A percentile compares a stretch with the other conserved stretches of the same genome.
Conservation (phyloP, 2,329 filamentous ascomycete genomes). For the Mycogone perniciosa region DNA sequence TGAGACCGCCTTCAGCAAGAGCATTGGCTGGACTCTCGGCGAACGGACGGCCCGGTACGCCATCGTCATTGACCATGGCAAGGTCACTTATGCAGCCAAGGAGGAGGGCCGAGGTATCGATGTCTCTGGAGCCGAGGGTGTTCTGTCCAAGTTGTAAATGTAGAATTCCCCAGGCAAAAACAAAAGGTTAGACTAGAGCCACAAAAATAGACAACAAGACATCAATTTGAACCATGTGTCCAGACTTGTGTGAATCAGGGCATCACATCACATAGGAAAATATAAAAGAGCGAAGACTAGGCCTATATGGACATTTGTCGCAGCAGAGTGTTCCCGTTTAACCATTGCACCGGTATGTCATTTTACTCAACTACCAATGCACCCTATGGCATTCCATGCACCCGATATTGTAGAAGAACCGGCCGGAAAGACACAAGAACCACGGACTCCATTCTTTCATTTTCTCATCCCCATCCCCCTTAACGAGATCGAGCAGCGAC, state of each 20-base stretch:
- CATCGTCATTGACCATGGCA: constrained; percentile 76
- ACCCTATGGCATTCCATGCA: constrained; percentile 37
- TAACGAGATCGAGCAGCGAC: constrained; percentile 78
- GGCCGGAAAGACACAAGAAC: constrained; percentile 39
- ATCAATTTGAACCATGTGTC: background rate
- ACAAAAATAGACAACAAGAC: background rate
- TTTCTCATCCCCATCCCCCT: constrained; percentile 18
- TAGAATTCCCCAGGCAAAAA: background rate
- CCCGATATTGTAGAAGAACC: constrained; percentile 37
- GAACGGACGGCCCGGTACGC: constrained; percentile 75
- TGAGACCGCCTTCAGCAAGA: constrained; percentile 65
- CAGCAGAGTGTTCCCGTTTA: constrained; percentile 12
- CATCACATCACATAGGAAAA: background rate
- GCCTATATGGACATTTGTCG: background rate
- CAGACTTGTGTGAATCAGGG: background rate
- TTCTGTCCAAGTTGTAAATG: constrained; percentile 46
- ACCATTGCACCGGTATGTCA: constrained; percentile 32
- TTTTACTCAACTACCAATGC: constrained; percentile 36
- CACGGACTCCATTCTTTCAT: constrained; percentile 29
- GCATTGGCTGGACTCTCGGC: constrained; percentile 68
- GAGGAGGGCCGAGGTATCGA: constrained; percentile 50
- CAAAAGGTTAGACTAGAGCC: background rate
- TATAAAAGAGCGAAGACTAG: background rate
- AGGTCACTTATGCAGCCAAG: constrained; percentile 72
- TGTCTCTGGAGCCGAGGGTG: constrained; percentile 47